Conservation (phyloP, 768 basidiomycete genomes). For the Lactifluus rugatus region DNA sequence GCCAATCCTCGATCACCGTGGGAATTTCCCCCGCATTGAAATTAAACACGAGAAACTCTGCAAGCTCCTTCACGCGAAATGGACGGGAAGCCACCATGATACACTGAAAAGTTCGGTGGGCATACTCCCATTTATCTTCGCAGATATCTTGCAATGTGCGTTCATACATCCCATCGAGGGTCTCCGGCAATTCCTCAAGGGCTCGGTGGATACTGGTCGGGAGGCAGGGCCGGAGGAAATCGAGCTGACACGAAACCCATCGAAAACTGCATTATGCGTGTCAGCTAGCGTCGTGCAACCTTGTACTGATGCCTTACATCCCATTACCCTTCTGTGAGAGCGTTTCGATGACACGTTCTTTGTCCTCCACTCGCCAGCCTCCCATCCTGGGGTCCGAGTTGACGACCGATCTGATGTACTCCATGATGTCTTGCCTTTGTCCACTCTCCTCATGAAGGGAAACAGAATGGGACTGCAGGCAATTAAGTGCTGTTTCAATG, state of each 20-base stretch:
- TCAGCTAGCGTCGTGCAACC: not conserved
- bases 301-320: not conserved
- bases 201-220: not conserved
- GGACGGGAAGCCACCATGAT: too few relatives aligned
- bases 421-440: not conserved
- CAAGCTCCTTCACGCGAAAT: too few relatives aligned
- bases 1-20: too few relatives aligned
- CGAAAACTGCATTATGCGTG: not conserved
- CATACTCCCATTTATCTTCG: too few relatives aligned
- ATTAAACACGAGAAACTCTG: too few relatives aligned
- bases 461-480: not conserved
- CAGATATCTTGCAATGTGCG: too few relatives aligned
- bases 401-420: not conserved
- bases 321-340: not conserved
- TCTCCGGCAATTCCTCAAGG: not conserved
- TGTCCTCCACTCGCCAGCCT: not conserved
- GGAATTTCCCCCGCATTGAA: too few relatives aligned
- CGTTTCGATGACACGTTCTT: not conserved
- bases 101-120: too few relatives aligned
- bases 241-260: not conserved
- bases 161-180: not conserved
- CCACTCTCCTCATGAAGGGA: not conserved
- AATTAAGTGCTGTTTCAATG: not conserved
- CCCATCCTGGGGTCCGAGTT: not conserved
- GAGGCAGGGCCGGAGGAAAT: not conserved